A percentile compares a stretch with the other conserved stretches of the same genome.
Conservation (phyloP, 345 rosid species). For the Bruguiera parviflora region DNA sequence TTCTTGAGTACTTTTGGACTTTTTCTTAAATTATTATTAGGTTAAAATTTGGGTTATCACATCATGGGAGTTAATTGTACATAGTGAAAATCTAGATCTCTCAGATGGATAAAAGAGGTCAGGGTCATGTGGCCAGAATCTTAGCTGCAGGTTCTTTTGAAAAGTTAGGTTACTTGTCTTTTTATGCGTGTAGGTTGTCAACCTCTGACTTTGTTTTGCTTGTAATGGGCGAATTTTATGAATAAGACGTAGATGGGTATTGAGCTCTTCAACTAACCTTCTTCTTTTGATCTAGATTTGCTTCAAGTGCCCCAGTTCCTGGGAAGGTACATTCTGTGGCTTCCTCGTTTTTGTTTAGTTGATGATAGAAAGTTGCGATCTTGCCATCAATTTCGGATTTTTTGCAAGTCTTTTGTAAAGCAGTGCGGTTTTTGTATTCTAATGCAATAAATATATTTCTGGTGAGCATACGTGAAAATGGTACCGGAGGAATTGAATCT, state of each 20-base stretch:
- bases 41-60: no score
- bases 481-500: no score
- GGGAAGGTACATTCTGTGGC: slow-evolving; percentile 2
- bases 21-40: no score
- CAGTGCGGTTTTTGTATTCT: no score
- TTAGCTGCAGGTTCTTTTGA: not conserved
- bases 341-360: not conserved
- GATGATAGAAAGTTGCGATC: not conserved
- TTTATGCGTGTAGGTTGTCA: not conserved
- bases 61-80: no score
- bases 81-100: slow-evolving; percentile 6
- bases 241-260: slow-evolving; percentile 1
- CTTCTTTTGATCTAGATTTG: slow-evolving; percentile 9
- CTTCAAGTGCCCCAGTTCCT: not conserved
- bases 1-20: no score
- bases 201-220: slow-evolving; percentile 15
- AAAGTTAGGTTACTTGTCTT: not conserved
- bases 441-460: no score
- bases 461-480: no score
- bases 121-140: slow-evolving; percentile 10
- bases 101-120: slow-evolving; percentile 10
- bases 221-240: not conserved
- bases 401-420: no score
- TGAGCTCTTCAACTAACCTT: not conserved
- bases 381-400: not conserved